Percentiles rank a stretch among this genome's conserved stretches.
These are phyloP conservation scores for Thelephora terrestris DNA, from an alignment of 1,284 basidiomycete genomes.

Conservation along the genomic window DNA sequence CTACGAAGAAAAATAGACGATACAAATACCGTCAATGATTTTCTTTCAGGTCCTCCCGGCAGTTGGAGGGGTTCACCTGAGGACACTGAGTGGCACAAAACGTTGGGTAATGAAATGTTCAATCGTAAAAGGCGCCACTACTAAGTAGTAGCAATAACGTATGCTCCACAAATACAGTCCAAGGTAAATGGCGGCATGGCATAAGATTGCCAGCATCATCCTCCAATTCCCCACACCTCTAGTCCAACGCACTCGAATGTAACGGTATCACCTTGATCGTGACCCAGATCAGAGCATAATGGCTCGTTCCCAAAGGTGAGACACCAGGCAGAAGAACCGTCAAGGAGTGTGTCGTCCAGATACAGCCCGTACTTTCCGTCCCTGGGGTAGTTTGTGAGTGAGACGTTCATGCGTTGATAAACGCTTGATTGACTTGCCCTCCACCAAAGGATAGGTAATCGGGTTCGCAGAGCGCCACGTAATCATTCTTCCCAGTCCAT, in stretches of 20 bases:
- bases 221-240: conserved; percentile 74
- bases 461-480: conserved; percentile 79
- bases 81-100: no score
- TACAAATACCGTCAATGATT: no score
- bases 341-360: conserved; percentile 74
- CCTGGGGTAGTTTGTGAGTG: conserved; percentile 26
- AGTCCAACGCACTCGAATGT: conserved; percentile 78
- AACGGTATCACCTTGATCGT: conserved; percentile 37
- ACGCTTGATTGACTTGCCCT: conserved; percentile 48
- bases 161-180: conserved; percentile 39
- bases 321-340: conserved; percentile 78
- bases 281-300: conserved; percentile 44
- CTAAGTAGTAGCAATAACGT: no score
- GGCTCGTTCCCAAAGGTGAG: conserved; percentile 86
- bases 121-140: no score
- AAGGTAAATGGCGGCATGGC: conserved; percentile 15
- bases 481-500: conserved; percentile 89
- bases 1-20: no score
- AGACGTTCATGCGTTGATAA: neutral
- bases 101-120: no score
- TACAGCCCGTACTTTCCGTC: conserved; percentile 86
- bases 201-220: neutral
- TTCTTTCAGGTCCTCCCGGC: no score
- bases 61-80: no score
- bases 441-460: conserved; percentile 83